Percentiles rank a stretch among this genome's conserved stretches.
phyloP scores from a whole-genome alignment of 75 land plant genomes.

The Ceratopteris richardii region DNA sequence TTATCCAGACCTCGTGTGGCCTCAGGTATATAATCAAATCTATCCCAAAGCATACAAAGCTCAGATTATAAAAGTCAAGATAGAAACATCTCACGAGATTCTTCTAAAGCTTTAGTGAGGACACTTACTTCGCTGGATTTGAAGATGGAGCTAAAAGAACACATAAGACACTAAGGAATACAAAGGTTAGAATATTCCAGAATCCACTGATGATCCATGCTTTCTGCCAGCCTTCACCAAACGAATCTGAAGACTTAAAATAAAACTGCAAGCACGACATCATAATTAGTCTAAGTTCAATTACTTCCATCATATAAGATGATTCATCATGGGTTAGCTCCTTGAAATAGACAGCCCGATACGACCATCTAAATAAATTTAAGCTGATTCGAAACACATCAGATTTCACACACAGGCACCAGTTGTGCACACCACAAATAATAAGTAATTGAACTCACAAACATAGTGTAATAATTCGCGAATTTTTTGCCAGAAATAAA shows the following conservation, averaged over 20 bases:
- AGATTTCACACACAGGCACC: background rate
- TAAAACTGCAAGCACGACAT: conserved; percentile 26
- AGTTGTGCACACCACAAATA: too few species aligned
- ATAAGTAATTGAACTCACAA: too few species aligned
- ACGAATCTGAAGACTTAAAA: conserved; percentile 57
- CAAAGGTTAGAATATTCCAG: conserved; percentile 56
- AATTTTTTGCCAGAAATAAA: too few species aligned
- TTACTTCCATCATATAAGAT: too few species aligned
- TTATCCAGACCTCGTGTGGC: conserved; percentile 13
- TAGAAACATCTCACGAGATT: background rate
- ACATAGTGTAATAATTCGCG: too few species aligned
- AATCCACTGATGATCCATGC: conserved; percentile 72
- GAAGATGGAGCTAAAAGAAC: conserved; percentile 61
- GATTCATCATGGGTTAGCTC: too few species aligned
- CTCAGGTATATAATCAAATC: conserved; percentile 20
- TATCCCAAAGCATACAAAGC: background rate
- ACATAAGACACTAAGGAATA: conserved; percentile 45
- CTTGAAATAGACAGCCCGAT: too few species aligned
- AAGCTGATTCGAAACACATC: background rate
- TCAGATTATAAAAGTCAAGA: background rate
- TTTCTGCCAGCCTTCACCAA: conserved; percentile 56
- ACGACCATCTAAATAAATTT: too few species aligned
- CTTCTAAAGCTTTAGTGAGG: background rate
- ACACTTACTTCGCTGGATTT: conserved; percentile 42
- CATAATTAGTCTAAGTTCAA: background rate